phyloP scores from a whole-genome alignment of 2,329 filamentous ascomycete genomes.

The Trichoderma pleuroti region DNA sequence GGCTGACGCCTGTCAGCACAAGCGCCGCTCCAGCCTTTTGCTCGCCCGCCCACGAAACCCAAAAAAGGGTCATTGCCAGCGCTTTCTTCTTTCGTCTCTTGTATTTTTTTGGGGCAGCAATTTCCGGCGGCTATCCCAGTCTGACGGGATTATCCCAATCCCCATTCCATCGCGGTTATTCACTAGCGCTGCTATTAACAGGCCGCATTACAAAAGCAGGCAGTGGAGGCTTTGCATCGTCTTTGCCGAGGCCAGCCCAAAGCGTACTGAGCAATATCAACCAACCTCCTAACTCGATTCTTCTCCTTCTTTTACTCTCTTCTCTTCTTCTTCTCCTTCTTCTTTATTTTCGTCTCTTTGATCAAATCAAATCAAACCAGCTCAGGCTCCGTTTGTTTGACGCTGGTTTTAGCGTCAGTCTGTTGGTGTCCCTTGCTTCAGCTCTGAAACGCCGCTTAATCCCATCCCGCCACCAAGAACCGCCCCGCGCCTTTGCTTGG shows the following conservation, averaged over 20 bases:
- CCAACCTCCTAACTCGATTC: neutral
- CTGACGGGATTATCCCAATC: neutral
- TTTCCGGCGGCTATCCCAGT: conserved; percentile 11
- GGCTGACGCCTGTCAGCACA: conserved; percentile 17
- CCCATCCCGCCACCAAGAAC: neutral
- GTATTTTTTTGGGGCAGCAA: neutral
- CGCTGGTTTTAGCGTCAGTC: neutral
- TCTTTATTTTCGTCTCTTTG: neutral
- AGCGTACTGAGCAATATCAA: no score
- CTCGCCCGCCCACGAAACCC: neutral
- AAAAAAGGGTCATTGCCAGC: neutral
- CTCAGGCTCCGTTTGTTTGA: neutral
- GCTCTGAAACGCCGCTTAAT: conserved; percentile 9
- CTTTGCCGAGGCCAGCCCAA: no score
- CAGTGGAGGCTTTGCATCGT: no score
- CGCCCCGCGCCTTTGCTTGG: neutral
- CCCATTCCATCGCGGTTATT: neutral
- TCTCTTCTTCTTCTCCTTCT: neutral
- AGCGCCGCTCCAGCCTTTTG: neutral
- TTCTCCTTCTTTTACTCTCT: neutral
- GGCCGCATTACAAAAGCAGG: neutral
- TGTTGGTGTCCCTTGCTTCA: conserved; percentile 13
- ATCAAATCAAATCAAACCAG: neutral
- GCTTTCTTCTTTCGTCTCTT: neutral
- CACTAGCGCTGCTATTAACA: neutral